These are phyloP conservation scores for Calonectria multiphialidica DNA, from an alignment of 2,329 filamentous ascomycete species.

Conservation along the genomic window DNA sequence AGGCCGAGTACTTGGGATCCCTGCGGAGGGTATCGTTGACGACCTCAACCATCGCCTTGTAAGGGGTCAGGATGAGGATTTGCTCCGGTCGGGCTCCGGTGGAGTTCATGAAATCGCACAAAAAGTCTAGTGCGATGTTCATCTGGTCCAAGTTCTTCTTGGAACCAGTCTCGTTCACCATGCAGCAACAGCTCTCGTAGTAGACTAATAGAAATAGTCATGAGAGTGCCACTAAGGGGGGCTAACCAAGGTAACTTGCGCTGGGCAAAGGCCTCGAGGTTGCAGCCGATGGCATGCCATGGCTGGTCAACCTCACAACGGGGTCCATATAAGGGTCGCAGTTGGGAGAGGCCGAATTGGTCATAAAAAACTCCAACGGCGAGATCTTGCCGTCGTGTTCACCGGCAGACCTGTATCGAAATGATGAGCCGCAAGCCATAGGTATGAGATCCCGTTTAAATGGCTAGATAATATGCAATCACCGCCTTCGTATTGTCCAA, in stretches of 20 bases:
- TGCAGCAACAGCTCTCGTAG: neutral
- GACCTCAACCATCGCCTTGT: slow-evolving; percentile 28
- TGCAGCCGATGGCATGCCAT: neutral
- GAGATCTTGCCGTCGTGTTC: too few species aligned
- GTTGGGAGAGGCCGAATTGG: neutral
- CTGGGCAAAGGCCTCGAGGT: neutral
- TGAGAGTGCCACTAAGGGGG: neutral
- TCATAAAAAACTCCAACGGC: too few species aligned
- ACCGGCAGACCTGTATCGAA: too few species aligned
- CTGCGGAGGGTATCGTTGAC: slow-evolving; percentile 21
- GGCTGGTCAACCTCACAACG: neutral
- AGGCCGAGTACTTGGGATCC: slow-evolving; percentile 10
- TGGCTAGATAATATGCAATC: too few species aligned
- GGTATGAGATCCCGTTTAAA: too few species aligned
- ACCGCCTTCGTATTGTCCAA: too few species aligned
- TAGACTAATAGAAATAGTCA: slow-evolving; percentile 1
- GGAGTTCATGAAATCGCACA: slow-evolving; percentile 22
- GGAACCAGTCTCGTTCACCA: neutral
- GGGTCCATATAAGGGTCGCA: neutral
- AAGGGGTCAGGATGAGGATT: slow-evolving; percentile 31
- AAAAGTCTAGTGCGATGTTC: slow-evolving; percentile 30
- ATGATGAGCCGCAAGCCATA: too few species aligned
- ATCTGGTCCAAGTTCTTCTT: slow-evolving; percentile 23
- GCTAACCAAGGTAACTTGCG: neutral
- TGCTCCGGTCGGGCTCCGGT: slow-evolving; percentile 15